Percentiles rank a stretch among this genome's conserved stretches.
phyloP scores from a whole-genome alignment of 192 early-diverging fungal species.

The Coemansia sp. region DNA sequence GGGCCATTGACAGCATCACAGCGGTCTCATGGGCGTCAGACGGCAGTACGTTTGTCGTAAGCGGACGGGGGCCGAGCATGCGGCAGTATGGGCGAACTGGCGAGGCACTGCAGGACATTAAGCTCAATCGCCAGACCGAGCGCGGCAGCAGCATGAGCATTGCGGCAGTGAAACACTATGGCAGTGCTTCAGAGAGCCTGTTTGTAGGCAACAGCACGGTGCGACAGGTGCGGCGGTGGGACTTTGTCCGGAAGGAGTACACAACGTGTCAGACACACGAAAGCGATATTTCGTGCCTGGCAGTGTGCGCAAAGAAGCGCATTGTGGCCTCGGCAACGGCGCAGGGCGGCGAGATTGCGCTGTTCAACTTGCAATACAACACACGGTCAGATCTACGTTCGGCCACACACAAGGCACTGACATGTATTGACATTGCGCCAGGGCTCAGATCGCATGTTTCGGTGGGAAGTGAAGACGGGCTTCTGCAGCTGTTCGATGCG shows the following conservation, averaged over 20 bases:
- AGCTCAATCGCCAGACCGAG: conserved; percentile 8
- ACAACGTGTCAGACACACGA: conserved; percentile 44
- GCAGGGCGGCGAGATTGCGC: conserved; percentile 40
- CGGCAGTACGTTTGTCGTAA: conserved; percentile 35
- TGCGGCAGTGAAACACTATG: conserved; percentile 35
- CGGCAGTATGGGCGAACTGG: conserved; percentile 32
- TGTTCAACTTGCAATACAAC: conserved; percentile 45
- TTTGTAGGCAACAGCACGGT: conserved; percentile 45
- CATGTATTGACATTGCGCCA: conserved; percentile 33
- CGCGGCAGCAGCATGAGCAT: conserved; percentile 10
- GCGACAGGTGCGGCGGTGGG: conserved; percentile 43
- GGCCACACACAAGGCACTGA: conserved; percentile 36
- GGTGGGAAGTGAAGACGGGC: conserved; percentile 48
- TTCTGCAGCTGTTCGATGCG: conserved; percentile 50
- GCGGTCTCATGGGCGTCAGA: conserved; percentile 37
- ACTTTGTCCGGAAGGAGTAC: conserved; percentile 34
- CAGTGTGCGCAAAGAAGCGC: conserved; percentile 31
- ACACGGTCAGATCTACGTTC: conserved; percentile 41
- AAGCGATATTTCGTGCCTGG: conserved; percentile 45
- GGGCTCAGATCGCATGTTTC: conserved; percentile 26
- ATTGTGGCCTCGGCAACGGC: conserved; percentile 39
- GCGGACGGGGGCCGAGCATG: conserved; percentile 23
- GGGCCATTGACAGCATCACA: conserved; percentile 12
- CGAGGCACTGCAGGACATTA: conserved; percentile 28
- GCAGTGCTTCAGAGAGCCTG: conserved; percentile 22